These are phyloP conservation scores for Podaxis sp. DNA, from an alignment of 768 basidiomycete genomes.

Conservation along the genomic window DNA sequence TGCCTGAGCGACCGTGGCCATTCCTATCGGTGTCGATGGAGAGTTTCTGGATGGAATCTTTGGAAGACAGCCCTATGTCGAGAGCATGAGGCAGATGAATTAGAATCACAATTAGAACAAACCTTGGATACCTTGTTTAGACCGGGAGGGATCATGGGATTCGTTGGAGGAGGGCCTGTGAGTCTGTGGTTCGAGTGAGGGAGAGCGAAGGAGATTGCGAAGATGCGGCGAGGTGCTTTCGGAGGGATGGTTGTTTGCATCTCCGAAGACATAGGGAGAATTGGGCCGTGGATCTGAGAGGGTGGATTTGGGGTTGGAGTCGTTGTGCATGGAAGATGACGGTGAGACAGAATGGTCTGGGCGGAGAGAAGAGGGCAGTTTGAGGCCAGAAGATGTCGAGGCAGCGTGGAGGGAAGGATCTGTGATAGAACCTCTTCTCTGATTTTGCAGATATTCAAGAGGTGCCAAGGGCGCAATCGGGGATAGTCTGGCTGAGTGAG, in stretches of 20 bases:
- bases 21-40: conserved; percentile 7
- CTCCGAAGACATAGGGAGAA: conserved; percentile 72
- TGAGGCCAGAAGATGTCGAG: conserved; percentile 25
- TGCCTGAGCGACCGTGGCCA: conserved; percentile 19
- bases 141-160: conserved; percentile 27
- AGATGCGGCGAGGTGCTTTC: conserved; percentile 41
- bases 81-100: conserved; percentile 10
- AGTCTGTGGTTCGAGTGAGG: conserved; percentile 44
- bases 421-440: conserved; percentile 80
- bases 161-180: conserved; percentile 26
- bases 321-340: conserved; percentile 26
- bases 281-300: conserved; percentile 51
- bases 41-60: conserved; percentile 18
- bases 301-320: conserved; percentile 28
- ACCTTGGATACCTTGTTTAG: conserved; percentile 24
- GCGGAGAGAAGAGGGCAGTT: conserved; percentile 19
- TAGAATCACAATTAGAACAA: background rate
- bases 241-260: conserved; percentile 44
- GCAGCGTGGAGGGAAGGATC: conserved; percentile 78
- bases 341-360: conserved; percentile 24
- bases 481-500: conserved; percentile 32
- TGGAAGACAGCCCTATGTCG: conserved; percentile 14
- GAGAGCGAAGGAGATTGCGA: conserved; percentile 59
- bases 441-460: conserved; percentile 75
- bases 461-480: conserved; percentile 66